Conservation (phyloP, 2,329 filamentous ascomycete genomes). For the Neophaeococcomyces aloes region DNA sequence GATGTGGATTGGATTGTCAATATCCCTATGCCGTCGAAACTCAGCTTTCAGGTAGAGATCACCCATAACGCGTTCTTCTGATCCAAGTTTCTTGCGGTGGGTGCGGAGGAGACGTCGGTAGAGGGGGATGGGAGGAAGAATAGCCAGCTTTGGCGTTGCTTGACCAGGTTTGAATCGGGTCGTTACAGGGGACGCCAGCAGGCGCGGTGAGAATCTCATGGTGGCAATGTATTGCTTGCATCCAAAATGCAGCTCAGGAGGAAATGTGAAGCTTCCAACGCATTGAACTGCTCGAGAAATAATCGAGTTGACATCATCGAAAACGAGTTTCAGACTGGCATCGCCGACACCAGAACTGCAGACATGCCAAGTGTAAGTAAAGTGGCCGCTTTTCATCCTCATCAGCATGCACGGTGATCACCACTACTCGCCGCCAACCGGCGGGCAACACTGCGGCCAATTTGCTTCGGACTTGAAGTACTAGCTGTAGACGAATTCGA, state of each 20-base stretch:
- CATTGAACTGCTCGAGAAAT: not conserved
- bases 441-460: too few relatives aligned
- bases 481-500: too few relatives aligned
- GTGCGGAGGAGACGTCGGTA: slow-evolving; percentile 80
- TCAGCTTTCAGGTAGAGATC: slow-evolving; percentile 91
- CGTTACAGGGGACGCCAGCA: slow-evolving; percentile 15
- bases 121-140: slow-evolving; percentile 77
- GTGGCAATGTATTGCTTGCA: not conserved
- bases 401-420: too few relatives aligned
- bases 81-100: slow-evolving; percentile 67
- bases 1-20: slow-evolving; percentile 87
- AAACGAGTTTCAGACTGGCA: too few relatives aligned
- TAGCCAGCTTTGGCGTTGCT: slow-evolving; percentile 44
- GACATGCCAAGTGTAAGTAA: too few relatives aligned
- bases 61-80: slow-evolving; percentile 67
- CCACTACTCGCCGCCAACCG: too few relatives aligned
- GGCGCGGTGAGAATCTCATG: slow-evolving; percentile 15
- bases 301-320: slow-evolving; percentile 2
- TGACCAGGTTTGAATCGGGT: slow-evolving; percentile 15
- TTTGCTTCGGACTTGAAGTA: too few relatives aligned
- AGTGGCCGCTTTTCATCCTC: too few relatives aligned
- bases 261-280: not conserved
- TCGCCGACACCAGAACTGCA: too few relatives aligned
- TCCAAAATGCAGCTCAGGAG: not conserved
- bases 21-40: slow-evolving; percentile 69